phyloP scores from a whole-genome alignment of 2,329 filamentous ascomycete species.

The Trichoderma guizhouense region DNA sequence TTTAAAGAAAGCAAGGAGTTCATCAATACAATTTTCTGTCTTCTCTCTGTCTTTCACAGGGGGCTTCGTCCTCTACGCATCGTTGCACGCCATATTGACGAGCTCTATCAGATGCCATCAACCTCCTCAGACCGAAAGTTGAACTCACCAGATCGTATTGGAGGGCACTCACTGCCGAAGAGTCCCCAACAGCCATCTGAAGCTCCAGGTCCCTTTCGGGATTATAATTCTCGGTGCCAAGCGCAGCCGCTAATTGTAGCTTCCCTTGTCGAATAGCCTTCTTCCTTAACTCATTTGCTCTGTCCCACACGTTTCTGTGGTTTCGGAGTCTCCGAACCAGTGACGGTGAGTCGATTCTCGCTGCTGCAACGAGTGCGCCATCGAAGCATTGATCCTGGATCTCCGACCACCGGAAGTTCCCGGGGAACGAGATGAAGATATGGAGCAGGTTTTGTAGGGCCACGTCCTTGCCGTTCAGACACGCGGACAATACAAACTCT shows the following conservation, averaged over 20 bases:
- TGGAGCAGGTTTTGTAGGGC: neutral
- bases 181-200: too few relatives aligned
- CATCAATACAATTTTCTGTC: too few relatives aligned
- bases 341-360: neutral
- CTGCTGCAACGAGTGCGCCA: neutral
- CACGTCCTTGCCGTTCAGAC: neutral
- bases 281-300: neutral
- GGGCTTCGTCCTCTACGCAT: too few relatives aligned
- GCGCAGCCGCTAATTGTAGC: neutral
- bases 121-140: too few relatives aligned
- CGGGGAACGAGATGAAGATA: rapidly evolving
- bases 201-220: neutral
- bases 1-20: too few relatives aligned
- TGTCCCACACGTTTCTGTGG: neutral
- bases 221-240: neutral
- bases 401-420: too few relatives aligned
- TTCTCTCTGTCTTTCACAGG: too few relatives aligned
- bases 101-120: too few relatives aligned
- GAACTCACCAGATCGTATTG: too few relatives aligned
- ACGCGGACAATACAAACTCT: neutral
- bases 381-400: neutral
- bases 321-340: neutral
- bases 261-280: neutral
- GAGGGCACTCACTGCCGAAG: too few relatives aligned
- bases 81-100: too few relatives aligned